Evolutionary conservation across 306 rosid species (phyloP), one percentile per base, ranked within the genome.

Genomic region (Canavalia ensiformis): DNA sequence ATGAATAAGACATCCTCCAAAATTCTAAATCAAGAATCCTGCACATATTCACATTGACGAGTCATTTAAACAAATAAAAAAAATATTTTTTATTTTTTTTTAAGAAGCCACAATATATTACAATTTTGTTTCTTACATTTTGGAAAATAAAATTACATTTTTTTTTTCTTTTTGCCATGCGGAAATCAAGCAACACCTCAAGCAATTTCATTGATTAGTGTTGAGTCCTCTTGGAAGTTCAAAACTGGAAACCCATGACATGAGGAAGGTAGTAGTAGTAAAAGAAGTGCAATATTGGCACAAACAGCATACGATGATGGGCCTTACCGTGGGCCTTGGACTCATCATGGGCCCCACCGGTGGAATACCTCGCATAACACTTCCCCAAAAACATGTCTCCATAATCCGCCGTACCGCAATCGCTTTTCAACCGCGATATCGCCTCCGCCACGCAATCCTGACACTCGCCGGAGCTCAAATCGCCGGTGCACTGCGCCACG

Each of bases 301-400:
- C 9, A 50, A 42, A 34, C 7, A 77, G 25, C 47, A 75, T 49
- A 30, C 3, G 44, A 34, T n/a, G 49, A 45, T 31, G 78, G 76
- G 81, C 75, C 68, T 84, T 83, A 91, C 97, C 92, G 6, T 85
- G 89, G 80, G 81, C 83, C 67, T 87, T 77, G 74, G 94, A 80
- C 41, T 60, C 51, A 42, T 10, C 70, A 13, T 89, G 91, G 65
- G 94, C 81, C 47, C 91, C 94, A 45, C 84, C 86, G 0, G 87
- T 79, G 0, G 92, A 86, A 57, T 90, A 94, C 80, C 92, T 79
- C 0, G 90, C 95, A 6, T 92, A 94, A 30, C 98, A 94, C 92
- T 89, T 94, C 52, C 87, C 95, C 76, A 94, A 42, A 68, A 94
- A 94, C 88, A 94, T 83, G 65, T 92, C 98, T 3, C 97, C 98